Evolutionary conservation across 1,284 basidiomycete genomes (phyloP), one percentile per base, ranked within the genome.

Genomic region (Grifola frondosa): DNA sequence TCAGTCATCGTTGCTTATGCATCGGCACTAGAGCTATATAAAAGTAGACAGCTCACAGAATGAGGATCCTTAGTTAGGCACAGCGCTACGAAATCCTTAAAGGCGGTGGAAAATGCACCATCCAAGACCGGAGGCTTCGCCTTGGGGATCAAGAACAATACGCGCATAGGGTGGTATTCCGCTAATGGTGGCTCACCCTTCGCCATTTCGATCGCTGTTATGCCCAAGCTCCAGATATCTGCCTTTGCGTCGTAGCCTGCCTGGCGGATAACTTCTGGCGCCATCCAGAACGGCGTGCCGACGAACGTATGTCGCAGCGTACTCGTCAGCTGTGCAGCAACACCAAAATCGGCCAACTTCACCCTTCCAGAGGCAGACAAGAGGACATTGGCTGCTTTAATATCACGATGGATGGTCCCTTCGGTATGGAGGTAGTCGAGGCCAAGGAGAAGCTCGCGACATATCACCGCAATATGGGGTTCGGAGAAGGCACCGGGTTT

Each of bases 201-300:
- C 1, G 91, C 90, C 82, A 97, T 88, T 69, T 98, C 95, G 43
- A 94, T 97, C 36, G 93, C 90, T 0, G 96, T 97, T 60, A 98
- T 97, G 12, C 96, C 95, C 35, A 98, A 71, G 59, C 90, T 94
- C 95, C 95, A 98, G 69, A 98, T 88, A 64, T 98, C 95, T 6
- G 95, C 96, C 63, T 94, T 92, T 3, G 86, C 80, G 61, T 98
- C 95, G 67, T 99, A 99, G 1, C 95, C 95, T 6, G 94, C 89
- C 68, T 99, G 97, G 22, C 91, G 82, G 58, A 99, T 99, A 32
- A 97, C 93, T 63, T 97, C 94, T 6, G 94, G 93, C 3, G 94
- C 93, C 93, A 96, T 96, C 94, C 94, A 97, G 62, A 94, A 97
- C 1, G 94, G 94, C 5, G 95, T 97, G 20, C 91, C 91, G 44